Percentiles rank a stretch among this genome's conserved stretches.
Conservation (phyloP, 2,329 filamentous ascomycete species). For the Fusarium equiseti region DNA sequence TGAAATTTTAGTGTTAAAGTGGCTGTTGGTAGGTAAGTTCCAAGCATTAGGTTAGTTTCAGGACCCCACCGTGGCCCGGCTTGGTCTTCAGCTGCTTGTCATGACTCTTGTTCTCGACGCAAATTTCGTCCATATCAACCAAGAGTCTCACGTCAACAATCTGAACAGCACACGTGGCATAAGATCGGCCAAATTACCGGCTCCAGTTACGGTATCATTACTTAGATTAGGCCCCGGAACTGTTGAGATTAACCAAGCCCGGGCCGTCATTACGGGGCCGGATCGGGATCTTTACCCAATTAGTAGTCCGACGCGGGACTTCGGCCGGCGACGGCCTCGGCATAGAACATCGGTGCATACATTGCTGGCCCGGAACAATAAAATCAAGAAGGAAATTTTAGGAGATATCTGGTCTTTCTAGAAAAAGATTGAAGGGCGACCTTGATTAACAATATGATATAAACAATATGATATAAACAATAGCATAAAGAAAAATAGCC, state of each 20-base stretch:
- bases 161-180: slow-evolving; percentile 24
- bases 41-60: slow-evolving; percentile 8
- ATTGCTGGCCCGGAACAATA: background rate
- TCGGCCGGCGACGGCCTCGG: slow-evolving; percentile 31
- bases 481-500: background rate
- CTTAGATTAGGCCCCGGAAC: slow-evolving; percentile 14
- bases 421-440: background rate
- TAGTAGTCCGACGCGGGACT: slow-evolving; percentile 20
- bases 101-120: slow-evolving; percentile 26
- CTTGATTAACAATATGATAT: background rate
- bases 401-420: background rate
- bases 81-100: slow-evolving; percentile 3
- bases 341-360: background rate
- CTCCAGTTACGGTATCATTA: slow-evolving; percentile 5
- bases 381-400: background rate
- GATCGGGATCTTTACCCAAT: slow-evolving; percentile 32
- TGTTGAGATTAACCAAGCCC: slow-evolving; percentile 28
- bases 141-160: background rate
- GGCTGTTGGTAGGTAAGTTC: slow-evolving; percentile 1
- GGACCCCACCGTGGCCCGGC: slow-evolving; percentile 8
- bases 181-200: slow-evolving; percentile 17
- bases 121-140: background rate
- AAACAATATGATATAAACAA: background rate
- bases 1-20: slow-evolving; percentile 15
- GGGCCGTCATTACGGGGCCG: slow-evolving; percentile 36